These are phyloP conservation scores for Musa beccarii DNA, from an alignment of 176 grass and related monocot species.

Conservation along the genomic window DNA sequence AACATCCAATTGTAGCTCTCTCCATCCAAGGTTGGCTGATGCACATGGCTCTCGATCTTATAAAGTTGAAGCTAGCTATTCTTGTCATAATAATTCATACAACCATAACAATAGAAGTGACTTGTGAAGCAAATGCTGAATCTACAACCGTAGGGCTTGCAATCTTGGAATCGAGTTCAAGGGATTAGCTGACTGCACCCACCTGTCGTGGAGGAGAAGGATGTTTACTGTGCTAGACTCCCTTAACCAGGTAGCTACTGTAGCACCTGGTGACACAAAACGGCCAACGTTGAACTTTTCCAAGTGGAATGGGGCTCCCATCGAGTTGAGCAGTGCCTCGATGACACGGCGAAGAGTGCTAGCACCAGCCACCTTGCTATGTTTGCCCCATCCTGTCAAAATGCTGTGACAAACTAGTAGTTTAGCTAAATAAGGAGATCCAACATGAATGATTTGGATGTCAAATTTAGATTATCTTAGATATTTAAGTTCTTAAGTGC, in stretches of 20 bases:
- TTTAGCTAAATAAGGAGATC: neutral
- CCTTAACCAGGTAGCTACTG: slow-evolving; percentile 78
- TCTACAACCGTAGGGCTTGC: slow-evolving; percentile 68
- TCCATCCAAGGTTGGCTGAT: no score
- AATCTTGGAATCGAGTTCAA: slow-evolving; percentile 48
- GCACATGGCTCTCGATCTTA: neutral
- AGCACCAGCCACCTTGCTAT: slow-evolving; percentile 78
- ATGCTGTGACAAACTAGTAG: slow-evolving; percentile 39
- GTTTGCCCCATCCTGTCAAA: slow-evolving; percentile 95
- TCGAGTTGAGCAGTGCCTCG: slow-evolving; percentile 50
- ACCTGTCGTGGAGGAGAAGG: slow-evolving; percentile 60
- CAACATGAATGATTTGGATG: neutral
- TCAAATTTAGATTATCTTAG: neutral
- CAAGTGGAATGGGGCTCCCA: slow-evolving; percentile 79
- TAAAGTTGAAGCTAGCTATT: neutral
- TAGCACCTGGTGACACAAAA: slow-evolving; percentile 73
- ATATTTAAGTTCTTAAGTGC: neutral
- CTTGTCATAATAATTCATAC: neutral
- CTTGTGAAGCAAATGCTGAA: neutral
- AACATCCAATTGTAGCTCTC: no score
- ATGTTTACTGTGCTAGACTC: slow-evolving; percentile 52
- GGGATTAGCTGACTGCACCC: slow-evolving; percentile 17
- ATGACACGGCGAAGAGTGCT: slow-evolving; percentile 70
- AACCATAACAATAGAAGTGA: neutral
- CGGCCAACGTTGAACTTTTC: slow-evolving; percentile 81